Evolutionary conservation across 139 green algal genomes (phyloP).

Genomic region (Tetratostichococcus sp.): DNA sequence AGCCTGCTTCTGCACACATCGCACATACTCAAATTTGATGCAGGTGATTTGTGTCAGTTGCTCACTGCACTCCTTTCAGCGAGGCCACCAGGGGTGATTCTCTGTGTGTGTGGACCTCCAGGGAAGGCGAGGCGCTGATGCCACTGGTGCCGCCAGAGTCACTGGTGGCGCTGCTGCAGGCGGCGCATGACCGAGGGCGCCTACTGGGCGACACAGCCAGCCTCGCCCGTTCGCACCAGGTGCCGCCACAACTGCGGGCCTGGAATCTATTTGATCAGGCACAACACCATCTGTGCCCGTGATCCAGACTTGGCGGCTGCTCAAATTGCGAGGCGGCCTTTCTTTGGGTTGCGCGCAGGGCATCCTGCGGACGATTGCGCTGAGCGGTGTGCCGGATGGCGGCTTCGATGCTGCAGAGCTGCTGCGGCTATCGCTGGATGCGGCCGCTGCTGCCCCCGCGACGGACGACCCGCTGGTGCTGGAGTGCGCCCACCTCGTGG

Average conservation of each 20-base stretch:
- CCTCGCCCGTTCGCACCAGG: not conserved
- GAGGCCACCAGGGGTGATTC: too few species aligned
- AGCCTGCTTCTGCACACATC: too few species aligned
- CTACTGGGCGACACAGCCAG: not conserved
- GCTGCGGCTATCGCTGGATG: constrained; percentile 7
- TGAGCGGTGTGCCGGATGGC: not conserved
- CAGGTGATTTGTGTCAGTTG: too few species aligned
- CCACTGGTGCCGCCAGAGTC: constrained; percentile 7
- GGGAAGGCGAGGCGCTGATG: not conserved
- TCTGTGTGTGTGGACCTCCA: too few species aligned
- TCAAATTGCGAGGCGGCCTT: too few species aligned
- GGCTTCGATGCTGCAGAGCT: constrained; percentile 3
- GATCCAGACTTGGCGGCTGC: too few species aligned
- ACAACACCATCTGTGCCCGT: too few species aligned
- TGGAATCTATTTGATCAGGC: too few species aligned
- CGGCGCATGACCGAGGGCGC: not conserved
- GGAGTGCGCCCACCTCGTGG: not conserved
- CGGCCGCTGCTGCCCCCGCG: not conserved
- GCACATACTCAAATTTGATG: too few species aligned
- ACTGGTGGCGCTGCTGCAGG: constrained; percentile 5
- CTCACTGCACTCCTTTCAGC: too few species aligned
- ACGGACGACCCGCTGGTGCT: not conserved
- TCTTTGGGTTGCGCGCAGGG: too few species aligned
- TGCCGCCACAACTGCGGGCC: too few species aligned
- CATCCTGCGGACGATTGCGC: constrained; percentile 8